A percentile compares a stretch with the other conserved stretches of the same genome.
These are phyloP conservation scores for Hypomontagnella monticulosa DNA, from an alignment of 495 filamentous ascomycete species.

Conservation along the genomic window DNA sequence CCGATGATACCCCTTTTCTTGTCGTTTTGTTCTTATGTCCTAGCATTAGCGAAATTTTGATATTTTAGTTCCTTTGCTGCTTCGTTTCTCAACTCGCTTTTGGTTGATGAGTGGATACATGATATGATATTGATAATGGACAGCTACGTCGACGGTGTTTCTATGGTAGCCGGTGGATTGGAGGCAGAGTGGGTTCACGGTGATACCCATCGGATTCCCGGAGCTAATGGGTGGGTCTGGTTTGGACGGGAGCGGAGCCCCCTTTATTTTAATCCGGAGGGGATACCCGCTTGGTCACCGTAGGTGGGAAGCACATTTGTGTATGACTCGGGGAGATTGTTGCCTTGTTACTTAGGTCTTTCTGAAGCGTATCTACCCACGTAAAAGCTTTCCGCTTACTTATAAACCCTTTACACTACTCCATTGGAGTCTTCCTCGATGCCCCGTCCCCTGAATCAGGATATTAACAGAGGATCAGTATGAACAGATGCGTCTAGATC, in stretches of 20 bases:
- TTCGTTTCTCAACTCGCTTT: background rate
- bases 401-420: background rate
- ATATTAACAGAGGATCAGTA: too few species aligned
- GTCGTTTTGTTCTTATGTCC: background rate
- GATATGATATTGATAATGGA: background rate
- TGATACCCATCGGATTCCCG: background rate
- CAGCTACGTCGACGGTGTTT: background rate
- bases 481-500: too few species aligned
- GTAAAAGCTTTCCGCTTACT: background rate
- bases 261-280: constrained; percentile 1
- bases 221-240: background rate
- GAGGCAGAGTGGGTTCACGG: background rate
- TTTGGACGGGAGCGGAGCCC: background rate
- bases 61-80: constrained; percentile 11
- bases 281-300: constrained; percentile 1
- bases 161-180: too few species aligned
- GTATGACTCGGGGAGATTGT: constrained; percentile 10
- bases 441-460: too few species aligned
- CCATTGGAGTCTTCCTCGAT: too few species aligned
- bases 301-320: background rate
- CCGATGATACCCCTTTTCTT: constrained; percentile 35
- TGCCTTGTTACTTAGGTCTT: background rate
- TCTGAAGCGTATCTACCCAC: background rate
- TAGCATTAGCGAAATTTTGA: constrained; percentile 33
- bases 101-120: background rate